Conservation (phyloP, 805 yeast species). For the Kuraishia ogatae region DNA sequence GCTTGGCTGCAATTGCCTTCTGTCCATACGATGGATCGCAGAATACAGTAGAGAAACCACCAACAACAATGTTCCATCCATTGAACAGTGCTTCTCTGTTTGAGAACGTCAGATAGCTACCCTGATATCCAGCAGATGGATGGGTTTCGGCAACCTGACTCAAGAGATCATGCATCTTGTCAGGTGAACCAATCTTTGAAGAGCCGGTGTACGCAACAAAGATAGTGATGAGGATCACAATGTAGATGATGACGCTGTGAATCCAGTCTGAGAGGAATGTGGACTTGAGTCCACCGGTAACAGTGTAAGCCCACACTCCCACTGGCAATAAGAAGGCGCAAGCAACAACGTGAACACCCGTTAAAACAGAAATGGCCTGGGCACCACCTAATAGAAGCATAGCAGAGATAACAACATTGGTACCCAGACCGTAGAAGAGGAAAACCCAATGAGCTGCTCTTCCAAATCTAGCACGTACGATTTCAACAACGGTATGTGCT, state of each 20-base stretch:
- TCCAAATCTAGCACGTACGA: constrained; percentile 28
- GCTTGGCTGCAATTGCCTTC: constrained; percentile 21
- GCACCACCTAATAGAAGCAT: constrained; percentile 35
- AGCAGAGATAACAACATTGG: constrained; percentile 28
- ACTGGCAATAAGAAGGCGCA: constrained; percentile 35
- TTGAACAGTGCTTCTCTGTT: constrained; percentile 22
- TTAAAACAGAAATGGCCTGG: constrained; percentile 27
- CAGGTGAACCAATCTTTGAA: constrained; percentile 23
- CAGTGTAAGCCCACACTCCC: constrained; percentile 39
- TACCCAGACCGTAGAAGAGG: constrained; percentile 26
- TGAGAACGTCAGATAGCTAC: constrained; percentile 22
- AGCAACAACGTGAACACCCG: constrained; percentile 38
- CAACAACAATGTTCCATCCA: constrained; percentile 10
- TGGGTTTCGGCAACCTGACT: constrained; percentile 9
- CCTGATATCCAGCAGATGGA: constrained; percentile 10
- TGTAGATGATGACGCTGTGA: constrained; percentile 36
- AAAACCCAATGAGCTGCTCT: constrained; percentile 25
- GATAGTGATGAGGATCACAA: constrained; percentile 20
- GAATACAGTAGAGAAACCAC: constrained; percentile 19
- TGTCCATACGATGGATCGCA: constrained; percentile 21
- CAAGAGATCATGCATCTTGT: constrained; percentile 23
- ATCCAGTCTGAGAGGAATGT: constrained; percentile 45
- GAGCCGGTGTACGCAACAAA: constrained; percentile 21
- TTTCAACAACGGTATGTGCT: constrained; percentile 31
- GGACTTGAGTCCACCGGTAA: constrained; percentile 41